phyloP scores from a whole-genome alignment of 2,329 filamentous ascomycete genomes.

The Dothideomycetes sp. region DNA sequence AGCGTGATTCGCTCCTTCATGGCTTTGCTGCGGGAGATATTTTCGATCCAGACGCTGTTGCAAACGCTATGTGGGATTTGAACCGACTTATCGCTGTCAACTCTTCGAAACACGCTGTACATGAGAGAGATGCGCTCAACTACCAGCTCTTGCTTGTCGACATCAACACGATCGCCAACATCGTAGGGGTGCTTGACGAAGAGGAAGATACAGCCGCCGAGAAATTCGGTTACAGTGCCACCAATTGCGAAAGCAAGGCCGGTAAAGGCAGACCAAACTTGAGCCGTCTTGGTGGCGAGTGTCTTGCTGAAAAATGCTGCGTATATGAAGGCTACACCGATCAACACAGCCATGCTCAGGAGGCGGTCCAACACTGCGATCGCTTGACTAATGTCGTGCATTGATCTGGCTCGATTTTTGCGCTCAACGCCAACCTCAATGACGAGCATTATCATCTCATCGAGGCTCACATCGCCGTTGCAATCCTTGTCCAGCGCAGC shows the following conservation, averaged over 20 bases:
- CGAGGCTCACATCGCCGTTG: constrained; percentile 23
- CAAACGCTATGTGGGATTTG: constrained; percentile 26
- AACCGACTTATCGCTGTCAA: constrained; percentile 17
- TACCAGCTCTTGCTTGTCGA: constrained; percentile 16
- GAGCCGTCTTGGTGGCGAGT: constrained; percentile 15
- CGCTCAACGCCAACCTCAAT: constrained; percentile 18
- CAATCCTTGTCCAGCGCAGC: constrained; percentile 20
- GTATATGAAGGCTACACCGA: constrained; percentile 21
- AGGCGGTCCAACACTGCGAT: constrained; percentile 24
- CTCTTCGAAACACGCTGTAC: constrained; percentile 22
- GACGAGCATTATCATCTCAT: constrained; percentile 22
- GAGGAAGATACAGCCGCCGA: constrained; percentile 88
- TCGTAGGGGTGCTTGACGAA: constrained; percentile 86
- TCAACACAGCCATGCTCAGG: constrained; percentile 18
- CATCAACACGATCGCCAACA: constrained; percentile 22
- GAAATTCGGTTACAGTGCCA: constrained; percentile 76
- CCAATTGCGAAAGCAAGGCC: constrained; percentile 65
- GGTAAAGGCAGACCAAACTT: constrained; percentile 17
- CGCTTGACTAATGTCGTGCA: constrained; percentile 23
- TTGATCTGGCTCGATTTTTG: constrained; percentile 19
- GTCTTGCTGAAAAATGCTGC: constrained; percentile 20
- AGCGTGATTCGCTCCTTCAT: constrained; percentile 24
- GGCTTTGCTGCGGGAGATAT: constrained; percentile 22
- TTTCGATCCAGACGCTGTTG: constrained; percentile 27
- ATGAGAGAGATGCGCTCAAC: constrained; percentile 23